Evolutionary conservation across 2,329 filamentous ascomycete species (phyloP).

Genomic region (Sclerotinia spermophila): DNA sequence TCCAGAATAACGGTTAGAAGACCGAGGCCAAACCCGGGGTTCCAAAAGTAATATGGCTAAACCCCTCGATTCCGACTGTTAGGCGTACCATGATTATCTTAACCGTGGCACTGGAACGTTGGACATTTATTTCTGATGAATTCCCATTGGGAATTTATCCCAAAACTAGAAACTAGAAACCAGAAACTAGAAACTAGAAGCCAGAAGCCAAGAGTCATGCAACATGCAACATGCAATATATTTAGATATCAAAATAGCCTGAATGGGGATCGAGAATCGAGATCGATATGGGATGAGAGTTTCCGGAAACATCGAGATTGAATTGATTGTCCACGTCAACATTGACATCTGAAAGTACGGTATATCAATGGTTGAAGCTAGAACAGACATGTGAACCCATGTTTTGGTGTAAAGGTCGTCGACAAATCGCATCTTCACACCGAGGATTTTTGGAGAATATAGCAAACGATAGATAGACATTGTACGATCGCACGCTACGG

Average conservation of each 20-base stretch:
- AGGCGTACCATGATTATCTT: not conserved
- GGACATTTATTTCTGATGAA: not conserved
- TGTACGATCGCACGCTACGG: not conserved
- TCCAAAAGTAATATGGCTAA: not conserved
- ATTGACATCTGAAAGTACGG: not conserved
- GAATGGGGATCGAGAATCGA: not conserved
- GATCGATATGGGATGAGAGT: not conserved
- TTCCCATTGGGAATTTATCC: not conserved
- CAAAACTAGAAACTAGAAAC: not conserved
- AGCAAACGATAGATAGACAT: not conserved
- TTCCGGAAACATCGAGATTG: not conserved
- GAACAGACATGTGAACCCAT: not conserved
- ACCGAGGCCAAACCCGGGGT: not conserved
- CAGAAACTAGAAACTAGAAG: not conserved
- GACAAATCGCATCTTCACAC: slow-evolving; percentile 7
- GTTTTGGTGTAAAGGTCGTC: not conserved
- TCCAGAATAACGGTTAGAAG: slow-evolving; percentile 1
- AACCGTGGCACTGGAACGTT: not conserved
- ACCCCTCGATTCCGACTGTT: not conserved
- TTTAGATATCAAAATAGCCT: not conserved
- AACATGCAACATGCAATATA: not conserved
- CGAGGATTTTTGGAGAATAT: not conserved
- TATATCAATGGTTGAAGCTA: not conserved
- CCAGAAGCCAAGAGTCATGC: not conserved
- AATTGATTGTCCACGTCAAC: not conserved